phyloP scores from a whole-genome alignment of 2,329 filamentous ascomycete genomes.

The Cryphonectria naterciae region DNA sequence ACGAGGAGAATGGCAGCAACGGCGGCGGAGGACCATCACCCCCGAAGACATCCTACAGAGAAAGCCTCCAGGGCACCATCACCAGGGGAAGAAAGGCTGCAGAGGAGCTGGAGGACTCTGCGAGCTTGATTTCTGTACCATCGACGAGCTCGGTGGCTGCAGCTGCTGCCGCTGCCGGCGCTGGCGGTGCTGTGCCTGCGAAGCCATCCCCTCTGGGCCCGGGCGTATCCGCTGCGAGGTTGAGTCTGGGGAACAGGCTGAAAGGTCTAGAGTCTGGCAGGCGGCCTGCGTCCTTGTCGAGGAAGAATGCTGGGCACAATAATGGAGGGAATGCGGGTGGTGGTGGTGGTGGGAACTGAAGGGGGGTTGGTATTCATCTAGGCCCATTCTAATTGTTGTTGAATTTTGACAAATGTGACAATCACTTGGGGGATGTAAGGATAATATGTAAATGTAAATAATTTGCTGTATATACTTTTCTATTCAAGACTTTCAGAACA shows the following conservation, averaged over 20 bases:
- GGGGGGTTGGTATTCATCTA: neutral
- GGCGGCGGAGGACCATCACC: constrained; percentile 16
- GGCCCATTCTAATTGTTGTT: neutral
- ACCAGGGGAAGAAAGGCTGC: constrained; percentile 35
- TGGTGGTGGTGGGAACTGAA: neutral
- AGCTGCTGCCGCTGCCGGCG: too few relatives aligned
- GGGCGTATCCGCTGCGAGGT: constrained; percentile 46
- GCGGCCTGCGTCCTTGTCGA: constrained; percentile 15
- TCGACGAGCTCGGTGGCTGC: constrained; percentile 14
- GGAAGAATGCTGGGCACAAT: constrained; percentile 13
- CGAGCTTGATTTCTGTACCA: constrained; percentile 38
- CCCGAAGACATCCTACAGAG: constrained; percentile 8
- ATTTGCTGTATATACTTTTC: neutral
- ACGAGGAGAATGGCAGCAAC: constrained; percentile 36
- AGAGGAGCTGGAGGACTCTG: constrained; percentile 42
- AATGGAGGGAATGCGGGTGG: neutral
- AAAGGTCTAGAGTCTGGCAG: constrained; percentile 38
- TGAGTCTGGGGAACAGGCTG: constrained; percentile 56
- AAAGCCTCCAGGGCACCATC: constrained; percentile 22
- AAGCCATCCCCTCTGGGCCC: constrained; percentile 36
- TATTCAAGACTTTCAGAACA: neutral
- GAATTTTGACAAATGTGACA: neutral
- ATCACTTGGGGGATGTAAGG: neutral
- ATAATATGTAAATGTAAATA: neutral
- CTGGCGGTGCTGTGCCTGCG: neutral